These are phyloP conservation scores for Echria macrotheca DNA, from an alignment of 495 filamentous ascomycete species.

Conservation along the genomic window DNA sequence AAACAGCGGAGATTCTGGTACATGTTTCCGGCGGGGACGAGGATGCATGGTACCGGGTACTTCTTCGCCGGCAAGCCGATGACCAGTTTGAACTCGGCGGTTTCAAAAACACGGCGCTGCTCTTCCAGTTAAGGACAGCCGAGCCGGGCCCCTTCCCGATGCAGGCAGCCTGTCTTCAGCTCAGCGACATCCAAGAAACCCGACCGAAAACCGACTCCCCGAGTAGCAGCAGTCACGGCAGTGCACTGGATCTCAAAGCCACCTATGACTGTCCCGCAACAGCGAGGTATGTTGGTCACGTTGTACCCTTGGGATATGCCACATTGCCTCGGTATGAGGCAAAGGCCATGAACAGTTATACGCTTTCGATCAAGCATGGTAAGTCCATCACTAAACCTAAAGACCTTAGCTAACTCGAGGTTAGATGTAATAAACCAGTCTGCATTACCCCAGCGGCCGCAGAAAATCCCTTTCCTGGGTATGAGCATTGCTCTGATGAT, in stretches of 20 bases:
- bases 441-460: neutral
- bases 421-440: neutral
- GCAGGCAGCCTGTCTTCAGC: neutral
- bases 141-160: neutral
- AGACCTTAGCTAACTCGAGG: neutral
- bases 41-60: neutral
- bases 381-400: neutral
- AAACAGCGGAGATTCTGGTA: too few relatives aligned
- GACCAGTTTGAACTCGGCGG: neutral
- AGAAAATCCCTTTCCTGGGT: neutral
- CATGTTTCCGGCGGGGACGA: too few relatives aligned
- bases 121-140: neutral
- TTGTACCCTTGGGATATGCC: neutral
- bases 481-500: neutral
- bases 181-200: neutral
- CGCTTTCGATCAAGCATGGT: neutral
- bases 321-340: neutral
- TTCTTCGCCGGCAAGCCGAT: neutral
- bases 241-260: too few relatives aligned
- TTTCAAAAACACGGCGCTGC: neutral
- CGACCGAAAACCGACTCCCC: too few relatives aligned
- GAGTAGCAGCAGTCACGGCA: too few relatives aligned
- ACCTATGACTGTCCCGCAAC: slow-evolving; percentile 1
- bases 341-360: neutral
- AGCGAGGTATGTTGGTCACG: neutral